Evolutionary conservation across 345 rosid species (phyloP), one percentile per base, ranked within the genome.

Genomic region (Orychophragmus violaceus): DNA sequence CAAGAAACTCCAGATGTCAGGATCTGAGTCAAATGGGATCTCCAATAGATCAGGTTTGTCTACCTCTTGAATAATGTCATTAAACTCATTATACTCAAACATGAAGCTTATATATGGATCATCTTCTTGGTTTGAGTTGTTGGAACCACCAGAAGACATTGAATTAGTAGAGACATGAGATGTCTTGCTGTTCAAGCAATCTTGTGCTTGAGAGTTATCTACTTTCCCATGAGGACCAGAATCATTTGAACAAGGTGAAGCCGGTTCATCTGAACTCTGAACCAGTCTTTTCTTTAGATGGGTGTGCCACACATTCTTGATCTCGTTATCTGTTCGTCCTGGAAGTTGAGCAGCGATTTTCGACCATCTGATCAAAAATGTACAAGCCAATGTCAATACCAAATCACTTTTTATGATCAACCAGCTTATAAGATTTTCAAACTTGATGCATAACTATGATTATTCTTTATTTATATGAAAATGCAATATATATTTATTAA

Each of bases 321-420:
- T 88, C 78, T 93, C 98, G 59, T 93, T 90, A 39, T 93, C 98
- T 19, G 98, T 93, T 78, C 98, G 74, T 66, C 97, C 97, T 0
- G 96, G 85, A 23, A 93, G 69, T 39, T 80, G 65, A 14, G 98
- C 78, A 24, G 98, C 97, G 28, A 93, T 93, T 74, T 81, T 84
- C 0, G 98, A 88, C 98, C 98, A 90, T 83, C 98, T 93, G 71
- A 27, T 55, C 39, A 48, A 30, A 21, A 44, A 45, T 36, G 59
- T 16, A 49, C 10, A 50, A 49, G 5, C 52, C 46, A 12, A 18
- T 65, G 30, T 58, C 71, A 51, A 19, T 45, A 53, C 12, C 46
- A 71, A 41, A 54, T 23, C 39, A 63, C 12, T 30, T 21, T 62
- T 14, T 32, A n/a, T 21, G 2, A 21, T 52, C 41, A 23, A 59